Conservation (phyloP, 2,329 filamentous ascomycete species). For the Diaporthe vaccinii region DNA sequence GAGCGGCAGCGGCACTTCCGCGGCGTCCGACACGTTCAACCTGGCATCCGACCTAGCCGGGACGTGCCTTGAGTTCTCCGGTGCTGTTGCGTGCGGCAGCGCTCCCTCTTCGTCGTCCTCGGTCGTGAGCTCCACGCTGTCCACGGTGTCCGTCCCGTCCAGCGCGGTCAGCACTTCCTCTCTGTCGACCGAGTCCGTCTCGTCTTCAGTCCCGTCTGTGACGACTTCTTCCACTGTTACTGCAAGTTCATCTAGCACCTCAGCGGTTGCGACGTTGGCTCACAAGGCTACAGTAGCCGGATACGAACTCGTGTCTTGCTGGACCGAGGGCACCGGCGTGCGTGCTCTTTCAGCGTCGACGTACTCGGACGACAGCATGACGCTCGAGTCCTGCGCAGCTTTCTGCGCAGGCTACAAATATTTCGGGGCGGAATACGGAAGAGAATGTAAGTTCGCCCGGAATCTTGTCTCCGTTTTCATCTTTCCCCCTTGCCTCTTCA, state of each 20-base stretch:
- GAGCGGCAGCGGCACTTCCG: conserved; percentile 52
- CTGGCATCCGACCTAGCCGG: conserved; percentile 58
- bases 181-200: conserved; percentile 29
- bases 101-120: neutral
- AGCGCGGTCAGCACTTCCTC: conserved; percentile 42
- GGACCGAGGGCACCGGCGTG: conserved; percentile 52
- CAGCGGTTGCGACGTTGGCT: conserved; percentile 49
- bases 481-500: neutral
- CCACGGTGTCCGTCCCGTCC: conserved; percentile 35
- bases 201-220: neutral
- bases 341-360: conserved; percentile 53
- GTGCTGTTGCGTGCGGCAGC: conserved; percentile 44
- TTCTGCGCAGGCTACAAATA: conserved; percentile 54
- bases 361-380: conserved; percentile 53
- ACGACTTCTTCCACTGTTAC: conserved; percentile 45
- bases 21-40: conserved; percentile 63
- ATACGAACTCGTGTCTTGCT: conserved; percentile 62
- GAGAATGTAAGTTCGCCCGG: conserved; percentile 49
- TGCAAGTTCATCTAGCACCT: conserved; percentile 37
- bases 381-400: conserved; percentile 54
- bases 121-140: conserved; percentile 44
- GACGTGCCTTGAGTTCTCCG: conserved; percentile 58
- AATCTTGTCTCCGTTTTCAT: neutral
- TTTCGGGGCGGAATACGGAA: conserved; percentile 55
- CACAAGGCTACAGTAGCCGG: conserved; percentile 57